Percentiles rank a stretch among this genome's conserved stretches.
Conservation (phyloP, 1,139 yeast genomes). For the Taiozyma sp. region DNA sequence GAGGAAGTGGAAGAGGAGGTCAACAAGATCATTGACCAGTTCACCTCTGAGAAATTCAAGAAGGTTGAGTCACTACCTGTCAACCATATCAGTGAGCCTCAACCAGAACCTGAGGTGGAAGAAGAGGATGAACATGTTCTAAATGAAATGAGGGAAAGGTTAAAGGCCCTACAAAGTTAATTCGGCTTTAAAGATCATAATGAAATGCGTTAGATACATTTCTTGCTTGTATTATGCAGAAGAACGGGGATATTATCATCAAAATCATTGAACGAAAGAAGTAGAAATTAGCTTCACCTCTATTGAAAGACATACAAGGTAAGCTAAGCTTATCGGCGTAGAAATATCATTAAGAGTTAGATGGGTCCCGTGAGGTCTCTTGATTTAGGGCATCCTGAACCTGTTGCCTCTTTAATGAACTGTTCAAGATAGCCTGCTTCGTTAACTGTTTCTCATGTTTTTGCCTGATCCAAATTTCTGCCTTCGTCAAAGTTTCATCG, state of each 20-base stretch:
- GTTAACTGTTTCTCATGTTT: constrained; percentile 23
- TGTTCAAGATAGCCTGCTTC: constrained; percentile 22
- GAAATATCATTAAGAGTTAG: background rate
- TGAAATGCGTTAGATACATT: background rate
- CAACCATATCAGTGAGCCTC: constrained; percentile 29
- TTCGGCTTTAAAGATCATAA: background rate
- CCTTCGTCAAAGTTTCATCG: constrained; percentile 76
- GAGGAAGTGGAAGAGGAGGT: constrained; percentile 72
- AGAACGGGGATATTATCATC: background rate
- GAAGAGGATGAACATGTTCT: constrained; percentile 70
- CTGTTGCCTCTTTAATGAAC: constrained; percentile 12
- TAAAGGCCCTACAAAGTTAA: constrained; percentile 78
- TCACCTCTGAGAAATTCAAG: constrained; percentile 42
- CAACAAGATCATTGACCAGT: constrained; percentile 48
- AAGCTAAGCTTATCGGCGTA: background rate
- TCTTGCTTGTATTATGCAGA: background rate
- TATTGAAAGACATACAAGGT: background rate
- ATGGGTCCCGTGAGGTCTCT: background rate
- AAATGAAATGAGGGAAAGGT: constrained; percentile 83
- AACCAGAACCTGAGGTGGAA: constrained; percentile 38
- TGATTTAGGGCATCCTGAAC: background rate
- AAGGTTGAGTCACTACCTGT: constrained; percentile 44
- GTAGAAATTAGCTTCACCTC: background rate
- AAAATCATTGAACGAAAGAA: background rate
- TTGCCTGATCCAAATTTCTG: constrained; percentile 72